Percentiles rank a stretch among this genome's conserved stretches.
These are phyloP conservation scores for Adiantum capillusveneris DNA, from an alignment of 75 land plant genomes.

Conservation along the genomic window DNA sequence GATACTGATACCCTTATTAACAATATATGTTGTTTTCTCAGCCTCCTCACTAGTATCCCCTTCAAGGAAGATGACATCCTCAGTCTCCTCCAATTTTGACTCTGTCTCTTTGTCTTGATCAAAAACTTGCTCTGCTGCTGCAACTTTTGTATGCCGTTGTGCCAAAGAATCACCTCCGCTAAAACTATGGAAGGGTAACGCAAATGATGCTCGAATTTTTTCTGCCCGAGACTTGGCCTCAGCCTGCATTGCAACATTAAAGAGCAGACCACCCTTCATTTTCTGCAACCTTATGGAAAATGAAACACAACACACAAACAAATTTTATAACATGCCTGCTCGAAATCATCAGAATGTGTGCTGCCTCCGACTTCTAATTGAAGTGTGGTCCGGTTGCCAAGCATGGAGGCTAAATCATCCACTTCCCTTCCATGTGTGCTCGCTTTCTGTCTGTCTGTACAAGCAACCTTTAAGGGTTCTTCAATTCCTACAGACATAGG, in stretches of 20 bases:
- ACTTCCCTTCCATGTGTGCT: background rate
- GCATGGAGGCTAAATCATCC: background rate
- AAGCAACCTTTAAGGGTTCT: too few species aligned
- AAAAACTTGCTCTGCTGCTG: background rate
- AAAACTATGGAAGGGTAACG: conserved; percentile 13
- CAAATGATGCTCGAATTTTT: conserved; percentile 13
- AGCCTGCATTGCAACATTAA: conserved; percentile 15
- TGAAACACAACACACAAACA: background rate
- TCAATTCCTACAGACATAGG: too few species aligned
- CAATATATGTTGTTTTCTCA: background rate
- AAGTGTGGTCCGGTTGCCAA: background rate
- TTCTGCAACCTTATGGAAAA: too few species aligned
- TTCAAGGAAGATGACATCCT: conserved; percentile 2
- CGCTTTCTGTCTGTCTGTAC: background rate
- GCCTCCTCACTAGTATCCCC: background rate
- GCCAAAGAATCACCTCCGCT: background rate
- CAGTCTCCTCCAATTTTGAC: background rate
- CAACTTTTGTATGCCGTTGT: background rate
- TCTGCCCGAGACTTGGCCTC: conserved; percentile 23
- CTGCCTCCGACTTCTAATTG: background rate
- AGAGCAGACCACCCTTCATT: background rate
- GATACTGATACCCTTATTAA: background rate
- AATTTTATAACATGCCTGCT: too few species aligned
- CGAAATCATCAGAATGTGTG: background rate
- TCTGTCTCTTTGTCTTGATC: too few species aligned